A percentile compares a stretch with the other conserved stretches of the same genome.
Conservation (phyloP, 129 eudicot genomes). For the Helichrysum umbraculigerum region DNA sequence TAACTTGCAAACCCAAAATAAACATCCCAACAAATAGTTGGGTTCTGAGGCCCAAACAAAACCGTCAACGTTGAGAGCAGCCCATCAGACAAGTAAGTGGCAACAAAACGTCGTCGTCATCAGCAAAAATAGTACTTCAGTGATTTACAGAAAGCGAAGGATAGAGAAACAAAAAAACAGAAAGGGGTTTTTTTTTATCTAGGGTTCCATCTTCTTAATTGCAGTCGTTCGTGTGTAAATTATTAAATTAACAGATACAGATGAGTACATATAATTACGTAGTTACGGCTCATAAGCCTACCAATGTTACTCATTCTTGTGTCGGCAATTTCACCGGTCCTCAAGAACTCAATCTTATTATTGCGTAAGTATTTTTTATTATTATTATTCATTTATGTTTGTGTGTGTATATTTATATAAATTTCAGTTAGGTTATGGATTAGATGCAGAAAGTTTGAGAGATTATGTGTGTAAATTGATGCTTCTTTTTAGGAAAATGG, state of each 20-base stretch:
- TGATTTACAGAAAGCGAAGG: conserved; percentile 7
- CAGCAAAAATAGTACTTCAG: conserved; percentile 13
- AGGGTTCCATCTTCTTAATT: neutral
- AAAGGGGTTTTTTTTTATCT: neutral
- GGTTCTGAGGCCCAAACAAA: neutral
- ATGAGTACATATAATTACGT: conserved; percentile 94
- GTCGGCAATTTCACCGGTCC: conserved; percentile 98
- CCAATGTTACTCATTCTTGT: conserved; percentile 92
- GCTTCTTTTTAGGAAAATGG: neutral
- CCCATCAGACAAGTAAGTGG: neutral
- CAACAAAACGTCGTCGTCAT: conserved; percentile 27
- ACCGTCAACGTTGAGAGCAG: too few species aligned
- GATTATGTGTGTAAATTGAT: neutral
- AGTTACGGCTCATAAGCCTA: conserved; percentile 99
- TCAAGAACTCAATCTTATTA: conserved; percentile 86
- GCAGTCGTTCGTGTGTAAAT: neutral
- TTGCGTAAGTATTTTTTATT: conserved; percentile 57
- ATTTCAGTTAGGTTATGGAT: neutral
- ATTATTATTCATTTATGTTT: too few species aligned
- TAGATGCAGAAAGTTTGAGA: conserved; percentile 8
- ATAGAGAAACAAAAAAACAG: neutral
- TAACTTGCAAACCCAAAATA: too few species aligned
- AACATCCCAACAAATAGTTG: neutral
- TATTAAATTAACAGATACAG: neutral
- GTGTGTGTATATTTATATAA: neutral